A percentile compares a stretch with the other conserved stretches of the same genome.
These are phyloP conservation scores for Alternaria postmessia DNA, from an alignment of 2,329 filamentous ascomycete genomes.

Conservation along the genomic window DNA sequence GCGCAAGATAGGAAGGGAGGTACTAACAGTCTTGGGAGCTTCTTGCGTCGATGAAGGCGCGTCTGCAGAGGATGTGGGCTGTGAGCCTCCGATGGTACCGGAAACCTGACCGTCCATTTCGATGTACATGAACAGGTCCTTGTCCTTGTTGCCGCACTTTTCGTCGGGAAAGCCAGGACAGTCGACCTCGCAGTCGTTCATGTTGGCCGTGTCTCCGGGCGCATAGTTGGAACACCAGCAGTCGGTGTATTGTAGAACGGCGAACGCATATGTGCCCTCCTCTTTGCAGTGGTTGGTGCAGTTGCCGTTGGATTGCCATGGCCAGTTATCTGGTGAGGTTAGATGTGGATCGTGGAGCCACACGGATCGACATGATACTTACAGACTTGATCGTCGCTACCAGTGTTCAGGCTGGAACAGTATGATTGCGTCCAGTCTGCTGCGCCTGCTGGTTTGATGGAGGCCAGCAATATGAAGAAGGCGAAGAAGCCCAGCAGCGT, in stretches of 20 bases:
- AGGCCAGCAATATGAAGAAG: conserved; percentile 27
- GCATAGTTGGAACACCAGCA: conserved; percentile 81
- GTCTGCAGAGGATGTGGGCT: conserved; percentile 33
- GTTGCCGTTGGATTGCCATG: conserved; percentile 71
- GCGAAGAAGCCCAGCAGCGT: conserved; percentile 27
- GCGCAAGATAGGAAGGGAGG: conserved; percentile 28
- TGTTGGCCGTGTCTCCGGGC: conserved; percentile 57
- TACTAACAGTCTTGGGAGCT: conserved; percentile 43
- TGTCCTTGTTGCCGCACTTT: conserved; percentile 66
- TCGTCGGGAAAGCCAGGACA: conserved; percentile 77
- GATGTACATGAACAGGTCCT: conserved; percentile 72
- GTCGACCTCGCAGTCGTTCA: conserved; percentile 60
- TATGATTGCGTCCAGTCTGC: conserved; percentile 36
- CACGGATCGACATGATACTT: conserved; percentile 22
- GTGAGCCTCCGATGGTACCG: conserved; percentile 61
- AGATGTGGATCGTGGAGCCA: conserved; percentile 2
- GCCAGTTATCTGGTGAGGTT: conserved; percentile 36
- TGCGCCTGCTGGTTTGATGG: conserved; percentile 14
- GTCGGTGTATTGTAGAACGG: conserved; percentile 68
- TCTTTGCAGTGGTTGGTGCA: conserved; percentile 68
- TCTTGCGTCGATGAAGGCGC: conserved; percentile 24
- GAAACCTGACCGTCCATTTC: conserved; percentile 58
- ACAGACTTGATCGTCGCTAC: conserved; percentile 45
- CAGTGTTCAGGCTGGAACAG: conserved; percentile 57
- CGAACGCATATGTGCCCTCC: conserved; percentile 66